Evolutionary conservation across 495 filamentous ascomycete genomes (phyloP).

Genomic region (Antarctomyces pellizariae): DNA sequence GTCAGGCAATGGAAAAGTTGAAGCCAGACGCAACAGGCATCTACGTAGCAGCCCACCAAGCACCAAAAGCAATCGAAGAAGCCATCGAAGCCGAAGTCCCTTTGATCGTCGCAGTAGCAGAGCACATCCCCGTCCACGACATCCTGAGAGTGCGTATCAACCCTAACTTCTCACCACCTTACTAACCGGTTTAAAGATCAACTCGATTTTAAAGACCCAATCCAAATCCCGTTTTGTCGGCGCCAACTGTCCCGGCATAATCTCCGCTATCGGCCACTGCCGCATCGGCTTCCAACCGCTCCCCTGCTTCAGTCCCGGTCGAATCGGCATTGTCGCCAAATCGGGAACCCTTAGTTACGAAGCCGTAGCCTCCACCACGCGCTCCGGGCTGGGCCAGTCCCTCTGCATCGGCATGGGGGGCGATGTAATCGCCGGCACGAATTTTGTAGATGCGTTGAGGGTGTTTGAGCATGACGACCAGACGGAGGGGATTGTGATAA

Average conservation of each 20-base stretch:
- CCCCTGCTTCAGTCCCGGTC: slow-evolving; percentile 47
- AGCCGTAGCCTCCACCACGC: slow-evolving; percentile 60
- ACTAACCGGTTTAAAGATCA: slow-evolving; percentile 22
- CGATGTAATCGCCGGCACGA: slow-evolving; percentile 63
- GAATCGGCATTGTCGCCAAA: slow-evolving; percentile 65
- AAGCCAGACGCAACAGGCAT: slow-evolving; percentile 73
- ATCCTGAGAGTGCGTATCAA: slow-evolving; percentile 39
- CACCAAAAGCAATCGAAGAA: slow-evolving; percentile 59
- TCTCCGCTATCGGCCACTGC: slow-evolving; percentile 58
- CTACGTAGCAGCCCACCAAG: slow-evolving; percentile 63
- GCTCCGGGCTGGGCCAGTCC: slow-evolving; percentile 66
- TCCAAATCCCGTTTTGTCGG: slow-evolving; percentile 63
- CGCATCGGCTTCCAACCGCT: slow-evolving; percentile 76
- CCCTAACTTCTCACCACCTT: not conserved
- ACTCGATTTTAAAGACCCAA: slow-evolving; percentile 58
- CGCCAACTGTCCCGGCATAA: slow-evolving; percentile 73
- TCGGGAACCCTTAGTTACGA: slow-evolving; percentile 82
- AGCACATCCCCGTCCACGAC: slow-evolving; percentile 78
- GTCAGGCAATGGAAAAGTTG: slow-evolving; percentile 45
- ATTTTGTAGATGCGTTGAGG: slow-evolving; percentile 51
- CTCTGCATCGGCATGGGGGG: slow-evolving; percentile 76
- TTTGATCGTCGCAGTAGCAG: slow-evolving; percentile 70
- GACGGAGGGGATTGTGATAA: slow-evolving; percentile 60
- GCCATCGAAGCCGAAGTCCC: slow-evolving; percentile 77
- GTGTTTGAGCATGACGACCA: slow-evolving; percentile 51